Evolutionary conservation across 768 basidiomycete species (phyloP).

Genomic region (Lactarius deliciosus): DNA sequence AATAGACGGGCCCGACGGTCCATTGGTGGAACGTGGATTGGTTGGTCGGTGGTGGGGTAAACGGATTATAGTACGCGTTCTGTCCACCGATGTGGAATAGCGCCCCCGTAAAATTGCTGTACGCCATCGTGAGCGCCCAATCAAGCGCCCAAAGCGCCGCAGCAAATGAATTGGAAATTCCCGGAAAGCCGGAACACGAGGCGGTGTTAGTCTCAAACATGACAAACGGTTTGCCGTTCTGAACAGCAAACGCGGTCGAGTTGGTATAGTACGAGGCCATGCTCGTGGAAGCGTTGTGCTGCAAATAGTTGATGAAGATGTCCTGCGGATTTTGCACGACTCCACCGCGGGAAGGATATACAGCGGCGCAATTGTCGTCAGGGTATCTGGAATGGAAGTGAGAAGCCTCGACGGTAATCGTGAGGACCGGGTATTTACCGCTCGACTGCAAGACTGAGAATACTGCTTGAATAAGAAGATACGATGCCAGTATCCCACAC

Average conservation of each 20-base stretch:
- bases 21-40: slow-evolving; percentile 59
- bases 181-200: slow-evolving; percentile 49
- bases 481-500: slow-evolving; percentile 29
- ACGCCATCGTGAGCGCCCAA: slow-evolving; percentile 54
- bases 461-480: slow-evolving; percentile 5
- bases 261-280: slow-evolving; percentile 57
- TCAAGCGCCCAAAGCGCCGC: slow-evolving; percentile 56
- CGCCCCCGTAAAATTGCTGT: slow-evolving; percentile 45
- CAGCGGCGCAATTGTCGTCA: slow-evolving; percentile 59
- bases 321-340: slow-evolving; percentile 42
- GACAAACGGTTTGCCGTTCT: slow-evolving; percentile 44
- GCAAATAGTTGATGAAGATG: slow-evolving; percentile 57
- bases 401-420: neutral
- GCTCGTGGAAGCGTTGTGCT: slow-evolving; percentile 52
- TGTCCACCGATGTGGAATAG: slow-evolving; percentile 60
- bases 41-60: slow-evolving; percentile 53
- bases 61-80: slow-evolving; percentile 59
- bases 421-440: slow-evolving; percentile 14
- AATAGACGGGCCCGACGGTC: slow-evolving; percentile 74
- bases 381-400: slow-evolving; percentile 48
- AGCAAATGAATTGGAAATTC: slow-evolving; percentile 58
- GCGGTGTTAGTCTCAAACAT: slow-evolving; percentile 62
- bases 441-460: slow-evolving; percentile 24
- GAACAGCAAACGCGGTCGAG: slow-evolving; percentile 43
- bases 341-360: slow-evolving; percentile 42